Base-by-base conservation (phyloP, 352 stramenopile species). In the Globisporangium alternatum region DNA sequence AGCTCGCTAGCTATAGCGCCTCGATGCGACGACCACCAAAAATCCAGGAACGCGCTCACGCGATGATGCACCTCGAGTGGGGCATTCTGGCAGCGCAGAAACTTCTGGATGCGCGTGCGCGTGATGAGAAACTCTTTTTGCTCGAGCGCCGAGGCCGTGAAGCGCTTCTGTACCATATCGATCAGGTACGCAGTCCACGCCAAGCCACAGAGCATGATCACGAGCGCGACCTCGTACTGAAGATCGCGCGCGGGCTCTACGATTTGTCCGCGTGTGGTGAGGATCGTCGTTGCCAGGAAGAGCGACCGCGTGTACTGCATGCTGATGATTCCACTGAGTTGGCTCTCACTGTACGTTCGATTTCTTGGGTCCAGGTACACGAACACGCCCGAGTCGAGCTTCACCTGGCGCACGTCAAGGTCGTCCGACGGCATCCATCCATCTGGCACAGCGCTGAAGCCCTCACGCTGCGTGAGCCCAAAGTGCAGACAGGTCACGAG, bases 21-120 rank as follows among this genome's bases (percentile, higher is more conserved):
- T 19, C 74, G 67, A 45, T 81, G 70, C 6, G 70, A 72, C 5
- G 70, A 74, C 70, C 74, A 81, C 74, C 74, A 81, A 45, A 75
- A 81, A n/a, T 81, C 74, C 17, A 81, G 53, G 30, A 78, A 81
- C 44, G 71, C 66, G 53, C 72, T 76, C 5, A 81, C 70, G 4
- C 74, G 74, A 21, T 71, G 70, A 33, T 71, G 68, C 54, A 81
- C 70, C 5, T 63, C 52, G 12, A 72, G 31, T 10, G 74, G 71
- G 0, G 74, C 74, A 19, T 72, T 70, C 56, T 81, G 74, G 8
- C 73, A 69, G 19, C 68, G 68, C 48, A 81, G 64, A 64, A 81
- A 81, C 2, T 74, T 58, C 41, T 77, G 69, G 21, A 81, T 78
- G 2, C 71, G 62, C 9, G 68, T 70, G 15, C 68, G 68, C 2